These are phyloP conservation scores for Russula compacta DNA, from an alignment of 768 basidiomycete genomes.

Conservation along the genomic window DNA sequence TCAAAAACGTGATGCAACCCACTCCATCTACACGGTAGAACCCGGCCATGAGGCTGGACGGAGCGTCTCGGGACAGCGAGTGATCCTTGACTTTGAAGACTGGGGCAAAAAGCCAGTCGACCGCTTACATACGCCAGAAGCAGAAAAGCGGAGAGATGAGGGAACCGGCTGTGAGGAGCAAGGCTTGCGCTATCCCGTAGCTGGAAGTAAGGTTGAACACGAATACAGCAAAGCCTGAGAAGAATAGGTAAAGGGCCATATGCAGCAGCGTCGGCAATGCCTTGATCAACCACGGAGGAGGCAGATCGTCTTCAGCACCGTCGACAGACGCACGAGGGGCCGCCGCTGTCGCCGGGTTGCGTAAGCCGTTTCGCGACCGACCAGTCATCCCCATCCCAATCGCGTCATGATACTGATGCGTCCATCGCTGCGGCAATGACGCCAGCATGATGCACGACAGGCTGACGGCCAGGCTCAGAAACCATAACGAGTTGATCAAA, in stretches of 20 bases:
- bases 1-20: not conserved
- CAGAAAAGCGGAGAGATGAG: slow-evolving; percentile 1
- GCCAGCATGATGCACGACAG: slow-evolving; percentile 4
- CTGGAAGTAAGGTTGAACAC: slow-evolving; percentile 26
- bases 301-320: slow-evolving; percentile 26
- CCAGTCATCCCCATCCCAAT: no score
- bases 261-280: slow-evolving; percentile 41
- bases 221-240: slow-evolving; percentile 41
- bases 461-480: slow-evolving; percentile 9
- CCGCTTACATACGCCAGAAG: not conserved
- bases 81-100: not conserved
- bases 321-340: slow-evolving; percentile 28
- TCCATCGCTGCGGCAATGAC: slow-evolving; percentile 1
- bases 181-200: not conserved
- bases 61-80: no score
- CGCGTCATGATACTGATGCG: not conserved
- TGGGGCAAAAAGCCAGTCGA: no score
- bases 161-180: slow-evolving; percentile 3
- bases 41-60: not conserved
- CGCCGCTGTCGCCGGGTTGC: slow-evolving; percentile 24
- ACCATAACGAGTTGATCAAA: slow-evolving; percentile 8
- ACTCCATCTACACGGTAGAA: not conserved
- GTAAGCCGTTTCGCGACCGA: slow-evolving; percentile 22
- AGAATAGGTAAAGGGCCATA: slow-evolving; percentile 39
- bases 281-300: slow-evolving; percentile 34